These are phyloP conservation scores for Colletotrichum caudatum DNA, from an alignment of 2,329 filamentous ascomycete genomes.

Conservation along the genomic window DNA sequence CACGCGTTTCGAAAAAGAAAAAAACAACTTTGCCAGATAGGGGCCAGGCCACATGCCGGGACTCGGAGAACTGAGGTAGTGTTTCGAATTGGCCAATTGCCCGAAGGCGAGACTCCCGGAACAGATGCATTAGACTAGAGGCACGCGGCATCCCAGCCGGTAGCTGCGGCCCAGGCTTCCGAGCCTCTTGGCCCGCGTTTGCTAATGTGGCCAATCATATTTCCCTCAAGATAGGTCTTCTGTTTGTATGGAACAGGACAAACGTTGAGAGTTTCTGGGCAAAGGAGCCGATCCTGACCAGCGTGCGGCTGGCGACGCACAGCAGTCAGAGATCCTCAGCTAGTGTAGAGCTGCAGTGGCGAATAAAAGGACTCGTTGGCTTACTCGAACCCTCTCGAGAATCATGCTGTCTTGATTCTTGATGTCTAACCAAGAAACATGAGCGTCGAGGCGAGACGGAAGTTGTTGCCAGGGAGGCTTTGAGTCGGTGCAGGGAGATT, in stretches of 20 bases:
- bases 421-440: neutral
- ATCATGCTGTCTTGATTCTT: neutral
- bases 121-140: neutral
- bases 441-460: neutral
- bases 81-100: too few species aligned
- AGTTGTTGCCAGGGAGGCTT: neutral
- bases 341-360: neutral
- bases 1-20: neutral
- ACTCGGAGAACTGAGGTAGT: too few species aligned
- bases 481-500: neutral
- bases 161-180: too few species aligned
- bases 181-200: neutral
- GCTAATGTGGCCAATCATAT: neutral
- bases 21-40: neutral
- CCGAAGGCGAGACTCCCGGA: too few species aligned
- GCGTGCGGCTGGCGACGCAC: neutral
- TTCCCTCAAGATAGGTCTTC: neutral
- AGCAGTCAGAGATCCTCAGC: too few species aligned
- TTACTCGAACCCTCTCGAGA: neutral
- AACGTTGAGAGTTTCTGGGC: neutral
- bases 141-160: neutral
- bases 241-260: neutral
- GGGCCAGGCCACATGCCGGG: neutral
- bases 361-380: neutral
- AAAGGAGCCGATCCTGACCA: neutral